A percentile compares a stretch with the other conserved stretches of the same genome.
Conservation (phyloP, 257 asterid species). For the Jasminum sambac region DNA sequence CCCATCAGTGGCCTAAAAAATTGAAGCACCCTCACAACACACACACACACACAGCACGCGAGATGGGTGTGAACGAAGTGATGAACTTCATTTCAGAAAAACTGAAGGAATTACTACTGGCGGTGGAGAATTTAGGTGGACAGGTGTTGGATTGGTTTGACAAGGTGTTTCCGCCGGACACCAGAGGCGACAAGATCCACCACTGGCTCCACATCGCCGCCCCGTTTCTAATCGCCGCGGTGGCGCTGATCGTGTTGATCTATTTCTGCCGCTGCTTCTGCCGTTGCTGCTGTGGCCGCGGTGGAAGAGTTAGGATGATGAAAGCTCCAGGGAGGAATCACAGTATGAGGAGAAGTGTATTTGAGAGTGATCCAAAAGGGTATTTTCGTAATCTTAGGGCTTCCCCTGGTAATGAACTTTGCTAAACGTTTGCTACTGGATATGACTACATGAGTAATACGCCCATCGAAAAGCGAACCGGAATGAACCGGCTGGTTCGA, state of each 20-base stretch:
- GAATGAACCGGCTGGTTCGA: too few species aligned
- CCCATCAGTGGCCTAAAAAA: too few species aligned
- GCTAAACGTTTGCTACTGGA: slow-evolving; percentile 5
- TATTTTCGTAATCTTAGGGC: slow-evolving; percentile 38
- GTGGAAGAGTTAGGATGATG: slow-evolving; percentile 34
- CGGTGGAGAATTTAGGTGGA: slow-evolving; percentile 22
- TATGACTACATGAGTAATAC: too few species aligned
- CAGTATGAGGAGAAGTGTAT: slow-evolving; percentile 30
- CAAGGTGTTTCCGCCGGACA: slow-evolving; percentile 38
- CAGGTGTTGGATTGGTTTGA: slow-evolving; percentile 33
- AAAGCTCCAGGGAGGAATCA: slow-evolving; percentile 40
- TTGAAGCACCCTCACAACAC: background rate
- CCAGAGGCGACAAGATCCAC: slow-evolving; percentile 35
- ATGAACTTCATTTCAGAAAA: slow-evolving; percentile 30
- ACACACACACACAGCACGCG: background rate
- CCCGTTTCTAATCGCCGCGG: slow-evolving; percentile 14
- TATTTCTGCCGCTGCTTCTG: slow-evolving; percentile 29
- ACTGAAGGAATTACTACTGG: slow-evolving; percentile 20
- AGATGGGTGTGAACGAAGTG: slow-evolving; percentile 30
- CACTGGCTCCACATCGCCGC: slow-evolving; percentile 25
- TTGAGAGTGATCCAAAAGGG: slow-evolving; percentile 27
- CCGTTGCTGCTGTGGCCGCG: slow-evolving; percentile 21
- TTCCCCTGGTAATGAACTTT: slow-evolving; percentile 30
- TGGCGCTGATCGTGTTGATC: slow-evolving; percentile 4
- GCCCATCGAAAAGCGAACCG: too few species aligned